A percentile compares a stretch with the other conserved stretches of the same genome.
These are phyloP conservation scores for Colletotrichum sp. DNA, from an alignment of 2,329 filamentous ascomycete species.

Conservation along the genomic window DNA sequence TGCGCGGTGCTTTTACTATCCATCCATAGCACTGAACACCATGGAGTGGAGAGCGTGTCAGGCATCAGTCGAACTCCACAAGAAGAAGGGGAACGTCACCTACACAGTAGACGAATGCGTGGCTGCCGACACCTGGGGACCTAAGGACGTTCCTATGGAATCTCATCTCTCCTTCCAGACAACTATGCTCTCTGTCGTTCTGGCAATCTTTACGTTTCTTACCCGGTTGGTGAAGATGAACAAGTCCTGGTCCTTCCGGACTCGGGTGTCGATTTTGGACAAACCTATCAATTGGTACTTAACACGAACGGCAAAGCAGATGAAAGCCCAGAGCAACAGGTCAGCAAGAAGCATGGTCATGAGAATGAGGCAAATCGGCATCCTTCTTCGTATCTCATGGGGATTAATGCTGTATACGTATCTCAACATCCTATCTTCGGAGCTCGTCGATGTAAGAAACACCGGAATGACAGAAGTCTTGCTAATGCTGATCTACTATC, in stretches of 20 bases:
- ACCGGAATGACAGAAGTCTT: background rate
- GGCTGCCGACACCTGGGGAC: background rate
- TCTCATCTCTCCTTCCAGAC: background rate
- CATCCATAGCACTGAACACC: background rate
- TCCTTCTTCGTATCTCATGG: background rate
- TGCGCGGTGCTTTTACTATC: background rate
- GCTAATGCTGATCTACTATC: background rate
- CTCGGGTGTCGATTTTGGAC: background rate
- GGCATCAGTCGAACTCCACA: background rate
- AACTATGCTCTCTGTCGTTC: background rate
- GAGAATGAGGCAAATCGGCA: background rate
- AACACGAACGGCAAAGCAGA: background rate
- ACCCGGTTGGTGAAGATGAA: background rate
- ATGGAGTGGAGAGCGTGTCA: background rate
- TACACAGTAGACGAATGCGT: background rate
- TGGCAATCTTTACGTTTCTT: background rate
- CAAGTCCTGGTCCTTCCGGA: background rate
- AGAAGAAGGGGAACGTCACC: background rate
- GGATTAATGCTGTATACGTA: background rate
- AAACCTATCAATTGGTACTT: background rate
- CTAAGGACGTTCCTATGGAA: background rate
- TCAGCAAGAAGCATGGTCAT: background rate
- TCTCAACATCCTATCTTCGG: background rate
- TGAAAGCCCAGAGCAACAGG: background rate
- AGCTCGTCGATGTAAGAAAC: background rate